phyloP scores from a whole-genome alignment of 768 basidiomycete genomes.

The Mycena vitilis region DNA sequence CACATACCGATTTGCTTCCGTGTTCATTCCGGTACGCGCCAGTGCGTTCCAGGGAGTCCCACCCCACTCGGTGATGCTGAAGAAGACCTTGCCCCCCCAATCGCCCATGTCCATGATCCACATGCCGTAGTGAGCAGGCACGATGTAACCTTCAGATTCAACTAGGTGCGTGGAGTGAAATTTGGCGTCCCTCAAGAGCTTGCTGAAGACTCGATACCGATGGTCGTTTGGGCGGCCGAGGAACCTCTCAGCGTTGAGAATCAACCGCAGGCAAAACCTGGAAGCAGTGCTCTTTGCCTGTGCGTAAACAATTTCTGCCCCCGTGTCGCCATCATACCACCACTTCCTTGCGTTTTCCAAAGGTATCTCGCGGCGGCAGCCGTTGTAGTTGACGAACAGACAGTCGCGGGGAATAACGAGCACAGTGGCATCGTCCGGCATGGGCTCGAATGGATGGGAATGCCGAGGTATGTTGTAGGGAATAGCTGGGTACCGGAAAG shows the following conservation, averaged over 20 bases:
- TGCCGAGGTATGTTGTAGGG: background rate
- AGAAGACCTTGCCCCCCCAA: constrained; percentile 20
- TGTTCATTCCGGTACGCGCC: background rate
- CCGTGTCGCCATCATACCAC: background rate
- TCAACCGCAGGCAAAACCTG: constrained; percentile 14
- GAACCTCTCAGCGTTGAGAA: constrained; percentile 3
- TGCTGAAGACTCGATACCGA: background rate
- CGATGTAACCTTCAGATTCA: background rate
- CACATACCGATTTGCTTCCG: constrained; percentile 13
- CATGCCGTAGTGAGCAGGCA: constrained; percentile 22
- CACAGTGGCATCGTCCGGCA: constrained; percentile 6
- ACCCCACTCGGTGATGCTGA: constrained; percentile 28
- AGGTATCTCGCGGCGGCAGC: background rate
- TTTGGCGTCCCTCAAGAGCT: constrained; percentile 18
- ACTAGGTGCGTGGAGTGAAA: constrained; percentile 20
- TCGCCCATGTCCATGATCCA: constrained; percentile 22
- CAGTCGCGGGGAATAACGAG: background rate
- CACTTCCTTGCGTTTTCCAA: background rate
- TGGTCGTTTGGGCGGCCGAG: background rate
- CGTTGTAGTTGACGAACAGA: background rate
- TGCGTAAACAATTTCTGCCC: background rate
- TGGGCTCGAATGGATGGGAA: background rate
- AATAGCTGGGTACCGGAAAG: background rate
- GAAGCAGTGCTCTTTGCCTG: background rate
- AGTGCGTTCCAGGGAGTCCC: constrained; percentile 12